Evolutionary conservation across 2,329 filamentous ascomycete species (phyloP).

Genomic region (Monilinia vaccinii-corymbosi): DNA sequence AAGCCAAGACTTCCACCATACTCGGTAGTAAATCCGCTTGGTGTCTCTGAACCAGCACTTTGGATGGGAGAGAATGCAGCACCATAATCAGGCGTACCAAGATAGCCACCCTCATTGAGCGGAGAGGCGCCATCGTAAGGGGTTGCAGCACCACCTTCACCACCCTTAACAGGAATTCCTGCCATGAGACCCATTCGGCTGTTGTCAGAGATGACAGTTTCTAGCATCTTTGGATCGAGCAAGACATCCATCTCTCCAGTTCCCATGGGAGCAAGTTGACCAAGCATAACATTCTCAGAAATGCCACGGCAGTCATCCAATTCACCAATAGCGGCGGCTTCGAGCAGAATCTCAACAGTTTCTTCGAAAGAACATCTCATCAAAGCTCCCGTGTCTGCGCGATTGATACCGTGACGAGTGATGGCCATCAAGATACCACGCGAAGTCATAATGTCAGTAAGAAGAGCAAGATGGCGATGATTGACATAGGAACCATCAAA

Average conservation of each 20-base stretch:
- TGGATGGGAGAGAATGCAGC: conserved; percentile 70
- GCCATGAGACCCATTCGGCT: conserved; percentile 75
- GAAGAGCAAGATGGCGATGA: conserved; percentile 87
- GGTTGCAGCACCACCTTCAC: conserved; percentile 76
- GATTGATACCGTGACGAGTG: conserved; percentile 96
- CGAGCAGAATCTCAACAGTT: conserved; percentile 94
- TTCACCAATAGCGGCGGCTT: conserved; percentile 89
- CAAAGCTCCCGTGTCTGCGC: conserved; percentile 91
- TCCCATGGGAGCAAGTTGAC: conserved; percentile 92
- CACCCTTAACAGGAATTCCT: conserved; percentile 67
- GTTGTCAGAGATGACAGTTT: conserved; percentile 90
- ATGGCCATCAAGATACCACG: conserved; percentile 91
- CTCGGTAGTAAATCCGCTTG: conserved; percentile 53
- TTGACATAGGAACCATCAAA: conserved; percentile 99
- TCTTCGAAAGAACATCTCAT: conserved; percentile 99
- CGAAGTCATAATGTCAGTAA: conserved; percentile 97
- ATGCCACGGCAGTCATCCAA: conserved; percentile 97
- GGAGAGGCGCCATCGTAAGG: conserved; percentile 88
- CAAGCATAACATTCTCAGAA: conserved; percentile 97
- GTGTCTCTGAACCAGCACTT: conserved; percentile 61
- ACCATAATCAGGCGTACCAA: conserved; percentile 51
- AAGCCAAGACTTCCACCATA: conserved; percentile 41
- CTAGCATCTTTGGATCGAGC: conserved; percentile 89
- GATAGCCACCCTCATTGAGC: conserved; percentile 61
- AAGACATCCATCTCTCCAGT: conserved; percentile 94